These are phyloP conservation scores for Eimeria tenella DNA, from an alignment of 169 alveolate genomes.

Conservation along the genomic window DNA sequence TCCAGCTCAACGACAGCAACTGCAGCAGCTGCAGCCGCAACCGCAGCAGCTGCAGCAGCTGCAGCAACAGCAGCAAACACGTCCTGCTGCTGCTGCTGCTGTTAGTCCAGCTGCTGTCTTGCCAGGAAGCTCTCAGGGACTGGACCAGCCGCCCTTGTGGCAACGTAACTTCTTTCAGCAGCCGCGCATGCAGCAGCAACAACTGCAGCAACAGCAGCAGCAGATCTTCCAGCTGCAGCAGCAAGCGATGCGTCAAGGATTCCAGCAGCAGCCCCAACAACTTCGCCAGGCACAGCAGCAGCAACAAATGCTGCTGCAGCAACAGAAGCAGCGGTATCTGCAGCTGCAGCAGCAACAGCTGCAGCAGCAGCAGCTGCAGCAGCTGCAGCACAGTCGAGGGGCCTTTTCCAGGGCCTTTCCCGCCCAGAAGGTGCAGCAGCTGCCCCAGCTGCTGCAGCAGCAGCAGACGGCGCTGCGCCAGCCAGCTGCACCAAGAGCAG, in stretches of 20 bases:
- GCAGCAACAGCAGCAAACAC: not conserved
- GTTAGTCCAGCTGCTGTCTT: not conserved
- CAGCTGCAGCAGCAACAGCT: not conserved
- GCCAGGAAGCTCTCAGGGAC: not conserved
- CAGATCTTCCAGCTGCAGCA: not conserved
- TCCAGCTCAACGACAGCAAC: not conserved
- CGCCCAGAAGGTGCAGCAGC: not conserved
- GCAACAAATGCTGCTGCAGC: not conserved
- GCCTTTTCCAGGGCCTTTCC: not conserved
- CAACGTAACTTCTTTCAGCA: not conserved
- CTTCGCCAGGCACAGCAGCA: not conserved
- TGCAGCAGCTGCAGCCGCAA: not conserved
- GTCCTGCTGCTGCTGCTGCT: constrained; percentile 1
- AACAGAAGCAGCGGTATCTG: constrained; percentile 6
- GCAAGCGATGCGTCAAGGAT: not conserved
- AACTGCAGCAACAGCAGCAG: constrained; percentile 12
- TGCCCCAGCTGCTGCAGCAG: constrained; percentile 4
- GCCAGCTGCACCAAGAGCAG: not conserved
- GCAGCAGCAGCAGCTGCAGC: not conserved
- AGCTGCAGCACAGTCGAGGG: not conserved
- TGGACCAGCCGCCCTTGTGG: not conserved
- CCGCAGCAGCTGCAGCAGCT: not conserved
- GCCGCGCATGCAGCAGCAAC: not conserved
- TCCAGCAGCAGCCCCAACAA: not conserved
- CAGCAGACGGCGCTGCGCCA: not conserved